Conservation (phyloP, 208 protist species). For the Leishmania tropica region DNA sequence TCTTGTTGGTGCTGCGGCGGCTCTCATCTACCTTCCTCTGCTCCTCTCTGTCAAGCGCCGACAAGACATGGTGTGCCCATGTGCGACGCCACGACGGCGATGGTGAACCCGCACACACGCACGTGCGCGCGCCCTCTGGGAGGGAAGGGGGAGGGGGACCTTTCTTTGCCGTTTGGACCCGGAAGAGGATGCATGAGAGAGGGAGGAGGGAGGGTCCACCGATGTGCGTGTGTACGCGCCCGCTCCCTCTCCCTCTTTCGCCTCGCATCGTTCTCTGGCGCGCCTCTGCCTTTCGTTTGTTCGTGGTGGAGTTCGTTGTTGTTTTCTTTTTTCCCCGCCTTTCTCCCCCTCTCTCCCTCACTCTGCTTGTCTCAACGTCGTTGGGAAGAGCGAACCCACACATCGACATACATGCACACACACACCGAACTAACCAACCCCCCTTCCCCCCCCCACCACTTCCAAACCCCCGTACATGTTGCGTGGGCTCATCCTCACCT, state of each 20-base stretch:
- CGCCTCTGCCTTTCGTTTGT: no score
- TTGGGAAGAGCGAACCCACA: background rate
- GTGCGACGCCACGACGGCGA: no score
- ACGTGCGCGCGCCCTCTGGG: no score
- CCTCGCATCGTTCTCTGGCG: no score
- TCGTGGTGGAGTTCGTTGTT: no score
- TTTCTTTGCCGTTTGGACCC: no score
- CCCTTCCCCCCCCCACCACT: background rate
- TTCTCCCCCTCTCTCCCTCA: no score
- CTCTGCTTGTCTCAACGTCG: background rate
- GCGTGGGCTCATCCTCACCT: background rate
- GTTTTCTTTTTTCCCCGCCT: constrained; percentile 25
- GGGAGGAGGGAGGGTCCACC: background rate
- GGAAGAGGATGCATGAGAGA: no score
- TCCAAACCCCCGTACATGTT: background rate
- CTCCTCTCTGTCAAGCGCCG: background rate
- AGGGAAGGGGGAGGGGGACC: no score
- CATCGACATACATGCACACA: no score
- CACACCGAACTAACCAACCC: background rate
- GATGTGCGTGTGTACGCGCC: background rate
- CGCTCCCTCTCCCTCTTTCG: background rate
- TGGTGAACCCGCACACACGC: no score
- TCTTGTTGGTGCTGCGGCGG: no score
- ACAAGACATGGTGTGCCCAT: background rate
- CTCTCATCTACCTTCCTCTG: background rate